A percentile compares a stretch with the other conserved stretches of the same genome.
These are phyloP conservation scores for Lepidopterella palustris DNA, from an alignment of 495 filamentous ascomycete species.

Conservation along the genomic window DNA sequence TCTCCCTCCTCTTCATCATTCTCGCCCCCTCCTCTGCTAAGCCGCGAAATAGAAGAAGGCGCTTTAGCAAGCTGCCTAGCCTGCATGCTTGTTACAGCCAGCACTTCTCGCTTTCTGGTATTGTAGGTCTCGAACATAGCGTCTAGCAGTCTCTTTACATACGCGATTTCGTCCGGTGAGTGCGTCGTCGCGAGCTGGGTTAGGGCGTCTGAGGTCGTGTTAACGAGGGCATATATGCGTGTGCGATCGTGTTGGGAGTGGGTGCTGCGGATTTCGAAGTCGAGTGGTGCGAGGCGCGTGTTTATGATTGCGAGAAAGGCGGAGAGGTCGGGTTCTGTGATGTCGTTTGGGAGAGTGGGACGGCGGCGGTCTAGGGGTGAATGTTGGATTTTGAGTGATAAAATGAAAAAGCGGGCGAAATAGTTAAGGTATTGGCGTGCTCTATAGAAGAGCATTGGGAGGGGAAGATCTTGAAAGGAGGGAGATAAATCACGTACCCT, in stretches of 20 bases:
- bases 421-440: not conserved
- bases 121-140: slow-evolving; percentile 89
- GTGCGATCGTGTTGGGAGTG: slow-evolving; percentile 37
- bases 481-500: slow-evolving; percentile 39
- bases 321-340: slow-evolving; percentile 62
- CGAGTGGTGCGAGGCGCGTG: slow-evolving; percentile 64
- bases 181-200: slow-evolving; percentile 83
- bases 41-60: not conserved
- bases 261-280: slow-evolving; percentile 54
- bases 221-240: slow-evolving; percentile 70
- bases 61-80: slow-evolving; percentile 53
- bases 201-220: slow-evolving; percentile 72
- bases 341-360: slow-evolving; percentile 45
- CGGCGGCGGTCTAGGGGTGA: slow-evolving; percentile 37
- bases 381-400: too few species aligned
- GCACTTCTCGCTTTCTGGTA: slow-evolving; percentile 63
- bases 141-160: slow-evolving; percentile 80
- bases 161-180: slow-evolving; percentile 79
- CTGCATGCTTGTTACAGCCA: slow-evolving; percentile 71
- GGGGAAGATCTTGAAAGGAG: not conserved
- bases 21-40: slow-evolving; percentile 30
- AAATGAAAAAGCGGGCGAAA: too few species aligned
- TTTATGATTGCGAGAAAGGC: slow-evolving; percentile 65
- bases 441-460: slow-evolving; percentile 1
- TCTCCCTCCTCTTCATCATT: slow-evolving; percentile 35